Percentiles rank a stretch among this genome's conserved stretches.
Conservation (phyloP, 2,329 filamentous ascomycete species). For the Bipolaris oryzae region DNA sequence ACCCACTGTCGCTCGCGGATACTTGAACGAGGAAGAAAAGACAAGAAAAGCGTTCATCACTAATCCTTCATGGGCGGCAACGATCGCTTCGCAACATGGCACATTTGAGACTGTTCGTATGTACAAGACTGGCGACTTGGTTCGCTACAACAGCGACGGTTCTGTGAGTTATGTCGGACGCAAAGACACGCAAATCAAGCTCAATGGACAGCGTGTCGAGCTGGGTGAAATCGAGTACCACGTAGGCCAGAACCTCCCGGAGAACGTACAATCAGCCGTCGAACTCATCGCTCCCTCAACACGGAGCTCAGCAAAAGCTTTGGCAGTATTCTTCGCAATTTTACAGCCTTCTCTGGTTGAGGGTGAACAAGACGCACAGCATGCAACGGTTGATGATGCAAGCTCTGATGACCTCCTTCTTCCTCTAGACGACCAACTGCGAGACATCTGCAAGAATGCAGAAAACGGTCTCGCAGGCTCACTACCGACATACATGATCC, state of each 20-base stretch:
- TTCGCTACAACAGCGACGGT: slow-evolving; percentile 31
- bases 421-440: slow-evolving; percentile 32
- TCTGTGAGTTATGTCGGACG: slow-evolving; percentile 37
- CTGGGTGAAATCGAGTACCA: slow-evolving; percentile 40
- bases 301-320: slow-evolving; percentile 36
- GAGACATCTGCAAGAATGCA: slow-evolving; percentile 37
- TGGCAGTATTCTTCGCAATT: slow-evolving; percentile 41
- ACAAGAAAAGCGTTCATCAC: slow-evolving; percentile 37
- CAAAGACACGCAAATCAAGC: slow-evolving; percentile 40
- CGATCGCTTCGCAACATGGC: slow-evolving; percentile 12
- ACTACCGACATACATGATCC: slow-evolving; percentile 45
- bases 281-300: slow-evolving; percentile 41
- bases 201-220: slow-evolving; percentile 41
- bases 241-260: slow-evolving; percentile 42
- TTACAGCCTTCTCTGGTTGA: slow-evolving; percentile 18
- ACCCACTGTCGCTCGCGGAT: slow-evolving; percentile 49
- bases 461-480: slow-evolving; percentile 39
- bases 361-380: slow-evolving; percentile 17
- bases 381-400: slow-evolving; percentile 23
- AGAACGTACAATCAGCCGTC: slow-evolving; percentile 40
- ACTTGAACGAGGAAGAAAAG: slow-evolving; percentile 33
- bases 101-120: slow-evolving; percentile 23
- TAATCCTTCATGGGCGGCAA: slow-evolving; percentile 34
- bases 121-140: slow-evolving; percentile 32
- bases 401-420: slow-evolving; percentile 38